Evolutionary conservation across 768 basidiomycete genomes (phyloP).

Genomic region (Antrodiella citrinella): DNA sequence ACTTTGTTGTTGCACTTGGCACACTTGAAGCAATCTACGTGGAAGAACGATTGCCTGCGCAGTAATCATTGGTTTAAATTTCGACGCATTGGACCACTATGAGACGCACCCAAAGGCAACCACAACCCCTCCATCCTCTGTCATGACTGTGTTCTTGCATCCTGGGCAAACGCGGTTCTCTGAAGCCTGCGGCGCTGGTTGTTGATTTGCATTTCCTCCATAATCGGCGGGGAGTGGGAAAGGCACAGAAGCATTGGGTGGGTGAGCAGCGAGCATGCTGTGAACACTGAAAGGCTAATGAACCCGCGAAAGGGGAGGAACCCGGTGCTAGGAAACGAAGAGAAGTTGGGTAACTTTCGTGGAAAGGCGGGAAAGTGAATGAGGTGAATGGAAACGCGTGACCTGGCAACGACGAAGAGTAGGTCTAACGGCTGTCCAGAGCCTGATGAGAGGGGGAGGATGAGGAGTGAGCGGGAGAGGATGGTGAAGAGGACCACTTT

Average conservation of each 20-base stretch:
- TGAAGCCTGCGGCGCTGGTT: neutral
- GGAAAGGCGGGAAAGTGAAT: too few species aligned
- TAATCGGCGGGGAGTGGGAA: neutral
- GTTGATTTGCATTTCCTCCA: neutral
- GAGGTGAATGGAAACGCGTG: too few species aligned
- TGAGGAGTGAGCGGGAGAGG: neutral
- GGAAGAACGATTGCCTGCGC: slow-evolving; percentile 84
- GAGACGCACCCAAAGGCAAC: slow-evolving; percentile 88
- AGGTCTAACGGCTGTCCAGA: neutral
- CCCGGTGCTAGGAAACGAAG: neutral
- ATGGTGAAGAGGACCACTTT: neutral
- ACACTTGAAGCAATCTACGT: slow-evolving; percentile 93
- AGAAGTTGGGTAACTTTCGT: too few species aligned
- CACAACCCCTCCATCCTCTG: slow-evolving; percentile 77
- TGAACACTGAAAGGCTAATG: neutral
- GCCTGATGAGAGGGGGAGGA: neutral
- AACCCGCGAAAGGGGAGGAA: neutral
- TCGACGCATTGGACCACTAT: neutral
- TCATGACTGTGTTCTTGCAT: slow-evolving; percentile 73
- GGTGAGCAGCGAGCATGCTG: neutral
- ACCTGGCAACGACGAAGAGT: too few species aligned
- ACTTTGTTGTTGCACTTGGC: slow-evolving; percentile 92
- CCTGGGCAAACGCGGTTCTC: slow-evolving; percentile 72
- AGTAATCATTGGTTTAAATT: slow-evolving; percentile 8
- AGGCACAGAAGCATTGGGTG: neutral